Conservation (phyloP, 331 rosid species). For the Spiraea crenata region DNA sequence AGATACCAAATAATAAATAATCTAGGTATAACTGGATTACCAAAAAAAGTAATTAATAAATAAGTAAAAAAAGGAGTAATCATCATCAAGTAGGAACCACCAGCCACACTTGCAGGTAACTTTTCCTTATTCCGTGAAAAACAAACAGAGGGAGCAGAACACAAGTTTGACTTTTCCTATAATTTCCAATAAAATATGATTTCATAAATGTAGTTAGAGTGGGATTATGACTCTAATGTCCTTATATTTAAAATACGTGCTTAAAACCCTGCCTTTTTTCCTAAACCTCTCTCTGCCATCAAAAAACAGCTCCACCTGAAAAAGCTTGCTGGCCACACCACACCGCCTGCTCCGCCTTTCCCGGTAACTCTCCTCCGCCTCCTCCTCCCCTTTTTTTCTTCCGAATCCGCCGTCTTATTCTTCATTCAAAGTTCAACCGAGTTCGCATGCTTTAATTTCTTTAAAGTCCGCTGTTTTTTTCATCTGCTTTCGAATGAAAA, state of each 20-base stretch:
- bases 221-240: too few species aligned
- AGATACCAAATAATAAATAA: too few species aligned
- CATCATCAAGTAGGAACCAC: too few species aligned
- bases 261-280: conserved; percentile 13
- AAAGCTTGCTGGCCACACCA: not conserved
- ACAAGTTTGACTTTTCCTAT: not conserved
- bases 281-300: conserved; percentile 14
- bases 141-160: too few species aligned
- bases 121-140: too few species aligned
- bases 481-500: not conserved
- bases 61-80: too few species aligned
- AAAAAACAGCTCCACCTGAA: not conserved
- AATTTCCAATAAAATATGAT: not conserved
- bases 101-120: too few species aligned
- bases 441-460: not conserved
- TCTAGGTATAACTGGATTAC: too few species aligned
- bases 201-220: not conserved
- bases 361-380: conserved; percentile 9
- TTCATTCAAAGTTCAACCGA: not conserved
- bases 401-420: not conserved
- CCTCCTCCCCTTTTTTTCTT: not conserved
- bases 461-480: not conserved
- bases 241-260: not conserved
- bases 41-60: too few species aligned
- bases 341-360: not conserved